Percentiles rank a stretch among this genome's conserved stretches.
phyloP scores from a whole-genome alignment of 2,329 filamentous ascomycete species.

The Aspergillus niger region DNA sequence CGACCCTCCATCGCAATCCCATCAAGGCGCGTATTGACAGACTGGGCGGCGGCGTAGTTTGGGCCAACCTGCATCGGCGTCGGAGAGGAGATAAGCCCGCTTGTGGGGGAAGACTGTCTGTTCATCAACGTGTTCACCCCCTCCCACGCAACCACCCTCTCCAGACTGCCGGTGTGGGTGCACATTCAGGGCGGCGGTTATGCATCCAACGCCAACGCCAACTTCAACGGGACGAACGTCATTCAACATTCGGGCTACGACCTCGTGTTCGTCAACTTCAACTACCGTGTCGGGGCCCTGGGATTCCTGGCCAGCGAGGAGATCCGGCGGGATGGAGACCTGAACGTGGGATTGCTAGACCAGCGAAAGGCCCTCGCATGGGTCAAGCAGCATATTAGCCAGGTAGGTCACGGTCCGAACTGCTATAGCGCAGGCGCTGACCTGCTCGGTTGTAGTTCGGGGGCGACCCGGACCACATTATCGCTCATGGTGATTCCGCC shows the following conservation, averaged over 20 bases:
- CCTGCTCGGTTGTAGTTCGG: constrained; percentile 48
- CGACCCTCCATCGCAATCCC: not conserved
- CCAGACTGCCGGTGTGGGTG: constrained; percentile 60
- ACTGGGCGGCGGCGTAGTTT: constrained; percentile 12
- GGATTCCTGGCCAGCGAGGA: constrained; percentile 62
- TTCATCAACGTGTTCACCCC: constrained; percentile 33
- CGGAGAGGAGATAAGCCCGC: constrained; percentile 63
- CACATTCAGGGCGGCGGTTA: constrained; percentile 61
- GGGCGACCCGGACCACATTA: constrained; percentile 59
- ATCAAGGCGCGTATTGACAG: not conserved
- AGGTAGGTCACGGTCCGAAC: not conserved
- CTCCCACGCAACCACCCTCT: constrained; percentile 21
- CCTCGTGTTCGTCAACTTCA: constrained; percentile 70
- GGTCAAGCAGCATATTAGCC: constrained; percentile 59
- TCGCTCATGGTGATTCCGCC: constrained; percentile 61
- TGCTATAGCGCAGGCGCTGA: not conserved
- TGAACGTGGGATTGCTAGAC: constrained; percentile 65
- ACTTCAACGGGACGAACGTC: constrained; percentile 60
- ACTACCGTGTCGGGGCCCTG: constrained; percentile 56
- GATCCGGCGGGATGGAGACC: constrained; percentile 55
- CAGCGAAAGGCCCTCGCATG: constrained; percentile 61
- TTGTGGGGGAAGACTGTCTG: constrained; percentile 38
- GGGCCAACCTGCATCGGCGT: constrained; percentile 62
- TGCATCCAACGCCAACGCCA: constrained; percentile 49
- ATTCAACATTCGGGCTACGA: constrained; percentile 55